phyloP scores from a whole-genome alignment of 2,329 filamentous ascomycete genomes.

The Pseudocercospora pini-densiflorae region DNA sequence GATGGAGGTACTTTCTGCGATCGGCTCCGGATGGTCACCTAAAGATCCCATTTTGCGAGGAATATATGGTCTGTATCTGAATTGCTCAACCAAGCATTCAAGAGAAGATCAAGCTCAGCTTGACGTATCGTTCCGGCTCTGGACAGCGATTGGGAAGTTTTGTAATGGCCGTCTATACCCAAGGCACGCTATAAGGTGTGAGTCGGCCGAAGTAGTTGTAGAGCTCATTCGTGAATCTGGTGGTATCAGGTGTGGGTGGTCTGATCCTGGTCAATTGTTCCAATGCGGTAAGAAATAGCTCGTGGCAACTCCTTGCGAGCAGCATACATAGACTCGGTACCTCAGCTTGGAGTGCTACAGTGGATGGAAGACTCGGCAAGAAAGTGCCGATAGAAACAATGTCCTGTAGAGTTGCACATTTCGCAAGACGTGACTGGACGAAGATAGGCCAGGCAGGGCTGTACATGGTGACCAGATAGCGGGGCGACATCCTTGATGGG shows the following conservation, averaged over 20 bases:
- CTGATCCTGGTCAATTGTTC: not conserved
- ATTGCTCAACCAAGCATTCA: not conserved
- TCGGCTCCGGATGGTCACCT: not conserved
- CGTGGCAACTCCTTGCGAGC: no score
- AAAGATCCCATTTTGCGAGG: not conserved
- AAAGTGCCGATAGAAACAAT: not conserved
- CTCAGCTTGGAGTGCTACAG: not conserved
- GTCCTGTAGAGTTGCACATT: not conserved
- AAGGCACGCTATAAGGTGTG: not conserved
- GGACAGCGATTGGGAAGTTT: not conserved
- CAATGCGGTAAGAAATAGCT: not conserved
- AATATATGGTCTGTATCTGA: not conserved
- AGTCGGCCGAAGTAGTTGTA: not conserved
- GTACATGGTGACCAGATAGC: not conserved
- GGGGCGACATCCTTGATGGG: not conserved
- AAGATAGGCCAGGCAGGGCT: not conserved
- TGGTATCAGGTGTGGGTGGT: not conserved
- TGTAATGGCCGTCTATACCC: not conserved
- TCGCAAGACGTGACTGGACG: not conserved
- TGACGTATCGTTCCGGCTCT: not conserved
- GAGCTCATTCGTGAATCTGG: not conserved
- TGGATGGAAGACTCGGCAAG: not conserved
- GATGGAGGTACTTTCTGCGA: slow-evolving; percentile 13
- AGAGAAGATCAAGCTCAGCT: not conserved
- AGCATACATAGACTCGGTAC: not conserved